Conservation (phyloP, 164 flowering plant species). For the Buxus sempervirens region DNA sequence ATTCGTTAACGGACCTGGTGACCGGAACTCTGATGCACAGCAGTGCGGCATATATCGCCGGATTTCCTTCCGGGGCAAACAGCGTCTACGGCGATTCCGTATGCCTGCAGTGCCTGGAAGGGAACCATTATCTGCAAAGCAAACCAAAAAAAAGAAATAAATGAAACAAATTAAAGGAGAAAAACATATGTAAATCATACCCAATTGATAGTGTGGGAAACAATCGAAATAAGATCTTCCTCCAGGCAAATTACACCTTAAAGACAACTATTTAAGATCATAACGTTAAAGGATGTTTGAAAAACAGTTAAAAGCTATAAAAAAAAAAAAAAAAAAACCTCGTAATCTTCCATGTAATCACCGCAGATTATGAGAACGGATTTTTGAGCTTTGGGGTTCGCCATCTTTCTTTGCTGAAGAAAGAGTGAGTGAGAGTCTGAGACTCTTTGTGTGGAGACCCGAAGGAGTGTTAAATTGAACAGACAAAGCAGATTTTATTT, state of each 20-base stretch:
- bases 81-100: conserved; percentile 73
- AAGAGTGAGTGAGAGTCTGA: too few relatives aligned
- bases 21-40: conserved; percentile 46
- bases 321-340: conserved; percentile 33
- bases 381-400: conserved; percentile 25
- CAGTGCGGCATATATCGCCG: conserved; percentile 84
- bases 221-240: neutral
- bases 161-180: neutral
- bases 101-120: conserved; percentile 87
- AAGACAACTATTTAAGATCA: too few relatives aligned
- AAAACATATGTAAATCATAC: neutral
- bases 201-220: neutral
- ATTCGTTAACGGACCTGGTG: conserved; percentile 40
- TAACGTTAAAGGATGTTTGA: too few relatives aligned
- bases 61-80: conserved; percentile 95
- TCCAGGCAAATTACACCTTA: too few relatives aligned
- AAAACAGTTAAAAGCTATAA: too few relatives aligned
- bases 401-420: conserved; percentile 21
- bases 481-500: too few relatives aligned
- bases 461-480: too few relatives aligned
- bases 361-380: conserved; percentile 75
- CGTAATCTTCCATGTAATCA: conserved; percentile 92
- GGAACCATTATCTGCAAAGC: conserved; percentile 84
- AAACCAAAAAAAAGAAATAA: neutral
- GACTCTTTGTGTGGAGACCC: too few relatives aligned